Evolutionary conservation across 768 basidiomycete species (phyloP), one percentile per base, ranked within the genome.

Genomic region (Rhizopogon roseolus): DNA sequence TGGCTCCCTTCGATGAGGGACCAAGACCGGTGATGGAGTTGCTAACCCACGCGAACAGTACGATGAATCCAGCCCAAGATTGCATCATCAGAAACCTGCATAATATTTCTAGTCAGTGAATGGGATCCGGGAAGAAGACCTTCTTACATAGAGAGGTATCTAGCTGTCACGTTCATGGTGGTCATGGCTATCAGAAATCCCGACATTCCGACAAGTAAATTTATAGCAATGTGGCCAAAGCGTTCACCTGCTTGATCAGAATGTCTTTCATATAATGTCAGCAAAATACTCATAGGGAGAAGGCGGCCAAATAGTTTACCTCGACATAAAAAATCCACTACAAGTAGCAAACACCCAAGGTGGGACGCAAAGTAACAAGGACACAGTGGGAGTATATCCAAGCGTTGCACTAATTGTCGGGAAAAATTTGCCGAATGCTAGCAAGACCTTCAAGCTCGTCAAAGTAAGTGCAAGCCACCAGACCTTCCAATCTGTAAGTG

Each of bases 1-100:
- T 86, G 2, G 93, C 88, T 5, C 93, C 84, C 69, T 94, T 95
- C n/a, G 86, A 82, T 5, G 90, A 78, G 25, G 93, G n/a, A n/a
- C n/a, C n/a, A n/a, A n/a, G 85, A n/a, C 82, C 81, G 27, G 90
- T 81, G 70, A 95, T 75, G 13, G 76, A 76, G 56, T 76, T 80
- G 49, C 75, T 76, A 50, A 79, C 72, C 81, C 78, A 79, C 5
- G 77, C 70, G 64, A 72, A 66, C 29, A 88, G 84, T 52, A 79
- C 77, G 57, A 91, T 80, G 67, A 86, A 89, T 5, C 81, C 89
- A 0, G 85, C 75, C 60, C 87, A 89, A 0, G 81, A 81, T 59
- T 85, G 82, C 4, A 87, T 84, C 81, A 90, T 86, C 41, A 92
- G 68, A 66, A 92, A 91, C 38, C 88, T 89, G 60, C 1, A 4